phyloP scores from a whole-genome alignment of 2,329 filamentous ascomycete species.

The Fusarium mexicanum region DNA sequence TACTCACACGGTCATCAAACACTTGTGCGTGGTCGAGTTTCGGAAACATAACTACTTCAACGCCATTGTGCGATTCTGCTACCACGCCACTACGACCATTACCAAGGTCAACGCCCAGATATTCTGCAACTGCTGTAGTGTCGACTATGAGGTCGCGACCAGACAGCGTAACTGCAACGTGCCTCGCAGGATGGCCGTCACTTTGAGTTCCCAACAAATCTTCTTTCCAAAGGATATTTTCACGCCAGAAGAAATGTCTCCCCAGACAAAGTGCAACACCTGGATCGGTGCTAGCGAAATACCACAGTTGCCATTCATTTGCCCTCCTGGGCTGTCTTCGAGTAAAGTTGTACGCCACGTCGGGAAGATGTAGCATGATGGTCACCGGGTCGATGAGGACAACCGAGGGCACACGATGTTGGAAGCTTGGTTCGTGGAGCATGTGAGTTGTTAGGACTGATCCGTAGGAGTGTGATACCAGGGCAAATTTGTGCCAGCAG shows the following conservation, averaged over 20 bases:
- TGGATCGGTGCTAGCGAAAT: conserved; percentile 74
- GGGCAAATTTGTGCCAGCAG: conserved; percentile 65
- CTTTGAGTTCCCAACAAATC: conserved; percentile 56
- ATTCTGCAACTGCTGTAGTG: conserved; percentile 65
- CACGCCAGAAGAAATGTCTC: conserved; percentile 75
- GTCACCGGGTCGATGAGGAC: conserved; percentile 70
- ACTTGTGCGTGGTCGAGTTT: conserved; percentile 72
- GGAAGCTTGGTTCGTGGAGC: conserved; percentile 59
- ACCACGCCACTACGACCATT: conserved; percentile 9
- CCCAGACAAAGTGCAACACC: conserved; percentile 72
- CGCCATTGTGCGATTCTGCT: conserved; percentile 34
- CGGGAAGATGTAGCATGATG: conserved; percentile 73
- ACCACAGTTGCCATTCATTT: conserved; percentile 77
- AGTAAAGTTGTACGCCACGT: conserved; percentile 78
- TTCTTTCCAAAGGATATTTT: conserved; percentile 77
- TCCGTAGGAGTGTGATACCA: conserved; percentile 73
- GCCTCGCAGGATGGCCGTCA: conserved; percentile 40
- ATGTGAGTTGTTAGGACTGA: conserved; percentile 71
- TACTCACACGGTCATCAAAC: conserved; percentile 55
- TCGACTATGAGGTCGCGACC: conserved; percentile 73
- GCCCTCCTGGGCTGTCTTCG: conserved; percentile 61
- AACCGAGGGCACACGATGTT: conserved; percentile 59
- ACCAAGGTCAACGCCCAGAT: conserved; percentile 53
- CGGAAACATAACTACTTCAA: conserved; percentile 70
- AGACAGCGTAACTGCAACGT: conserved; percentile 66